Conservation (phyloP, 179 eudicot genomes). For the Camellia oleifera region DNA sequence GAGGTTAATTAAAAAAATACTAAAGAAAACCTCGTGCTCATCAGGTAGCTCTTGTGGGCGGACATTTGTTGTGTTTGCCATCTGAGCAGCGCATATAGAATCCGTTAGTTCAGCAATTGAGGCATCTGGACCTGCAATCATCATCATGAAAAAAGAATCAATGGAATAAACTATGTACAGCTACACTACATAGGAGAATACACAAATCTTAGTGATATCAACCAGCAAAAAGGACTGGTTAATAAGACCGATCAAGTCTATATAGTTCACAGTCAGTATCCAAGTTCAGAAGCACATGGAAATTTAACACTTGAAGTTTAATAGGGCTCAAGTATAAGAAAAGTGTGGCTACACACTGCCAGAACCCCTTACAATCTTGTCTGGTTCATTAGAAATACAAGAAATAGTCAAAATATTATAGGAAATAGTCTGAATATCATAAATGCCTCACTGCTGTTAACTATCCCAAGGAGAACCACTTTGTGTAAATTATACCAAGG, state of each 20-base stretch:
- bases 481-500: too few relatives aligned
- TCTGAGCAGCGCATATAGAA: constrained; percentile 57
- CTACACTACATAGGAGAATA: neutral
- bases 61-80: constrained; percentile 46
- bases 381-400: neutral
- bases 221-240: too few relatives aligned
- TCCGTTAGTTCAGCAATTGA: neutral
- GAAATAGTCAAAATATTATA: neutral
- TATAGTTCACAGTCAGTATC: too few relatives aligned
- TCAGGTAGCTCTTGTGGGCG: constrained; percentile 4
- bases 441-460: neutral
- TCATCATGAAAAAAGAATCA: neutral
- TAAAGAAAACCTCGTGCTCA: constrained; percentile 14
- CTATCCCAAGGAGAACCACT: neutral
- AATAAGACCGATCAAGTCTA: too few relatives aligned
- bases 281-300: neutral
- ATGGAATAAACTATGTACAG: neutral
- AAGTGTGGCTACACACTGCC: neutral
- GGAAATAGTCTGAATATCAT: neutral
- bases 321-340: neutral
- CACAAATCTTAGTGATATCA: neutral
- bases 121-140: constrained; percentile 14
- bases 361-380: neutral
- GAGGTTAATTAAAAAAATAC: neutral
- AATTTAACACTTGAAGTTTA: neutral